Evolutionary conservation across 345 rosid genomes (phyloP).

Genomic region (Pistacia atlantica): DNA sequence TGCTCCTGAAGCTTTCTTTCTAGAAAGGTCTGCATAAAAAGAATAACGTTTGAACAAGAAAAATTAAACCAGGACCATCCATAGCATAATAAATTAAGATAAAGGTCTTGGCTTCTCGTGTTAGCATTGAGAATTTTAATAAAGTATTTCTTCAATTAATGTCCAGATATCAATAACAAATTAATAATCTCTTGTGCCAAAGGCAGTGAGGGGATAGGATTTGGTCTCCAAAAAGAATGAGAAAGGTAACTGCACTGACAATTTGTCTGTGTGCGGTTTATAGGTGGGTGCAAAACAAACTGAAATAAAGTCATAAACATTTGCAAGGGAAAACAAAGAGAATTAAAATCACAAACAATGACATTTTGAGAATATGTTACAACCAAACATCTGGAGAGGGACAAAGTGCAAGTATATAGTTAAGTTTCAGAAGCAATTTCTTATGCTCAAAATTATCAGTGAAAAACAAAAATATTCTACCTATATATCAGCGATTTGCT

Average conservation of each 20-base stretch:
- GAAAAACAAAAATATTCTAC: conserved; percentile 38
- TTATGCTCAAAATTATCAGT: neutral
- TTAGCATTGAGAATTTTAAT: neutral
- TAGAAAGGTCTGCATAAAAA: conserved; percentile 61
- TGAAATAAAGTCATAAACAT: no score
- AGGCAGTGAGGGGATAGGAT: neutral
- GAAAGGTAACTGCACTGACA: neutral
- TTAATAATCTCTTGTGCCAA: neutral
- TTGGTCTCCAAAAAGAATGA: neutral
- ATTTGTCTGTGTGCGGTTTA: neutral
- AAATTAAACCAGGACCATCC: neutral
- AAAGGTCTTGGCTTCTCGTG: neutral
- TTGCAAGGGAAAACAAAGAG: no score
- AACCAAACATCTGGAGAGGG: no score
- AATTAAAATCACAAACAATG: no score
- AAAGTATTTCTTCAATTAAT: neutral
- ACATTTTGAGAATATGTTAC: no score
- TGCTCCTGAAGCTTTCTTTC: conserved; percentile 56
- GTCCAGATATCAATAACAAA: neutral
- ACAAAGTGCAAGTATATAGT: neutral
- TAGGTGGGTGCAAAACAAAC: no score
- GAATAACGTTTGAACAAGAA: conserved; percentile 11
- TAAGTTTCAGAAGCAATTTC: neutral
- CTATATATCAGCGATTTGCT: conserved; percentile 55
- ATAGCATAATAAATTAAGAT: neutral